Evolutionary conservation across 345 rosid genomes (phyloP).

Genomic region (Eucalyptus cloeziana): DNA sequence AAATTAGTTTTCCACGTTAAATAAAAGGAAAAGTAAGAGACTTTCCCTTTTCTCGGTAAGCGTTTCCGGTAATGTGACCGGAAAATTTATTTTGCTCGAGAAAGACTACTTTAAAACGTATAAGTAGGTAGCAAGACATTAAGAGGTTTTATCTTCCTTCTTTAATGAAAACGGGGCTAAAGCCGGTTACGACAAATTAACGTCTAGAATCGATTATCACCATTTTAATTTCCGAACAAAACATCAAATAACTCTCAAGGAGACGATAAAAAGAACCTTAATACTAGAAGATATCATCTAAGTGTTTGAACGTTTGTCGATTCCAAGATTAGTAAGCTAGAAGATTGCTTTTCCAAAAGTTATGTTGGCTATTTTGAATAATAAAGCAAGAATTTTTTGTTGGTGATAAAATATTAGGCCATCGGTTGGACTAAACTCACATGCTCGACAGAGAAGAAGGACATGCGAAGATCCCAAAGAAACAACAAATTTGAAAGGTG

Average conservation of each 20-base stretch:
- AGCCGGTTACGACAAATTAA: fast-evolving
- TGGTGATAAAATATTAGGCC: too few relatives aligned
- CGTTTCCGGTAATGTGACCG: background rate
- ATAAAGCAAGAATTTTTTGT: too few relatives aligned
- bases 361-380: background rate
- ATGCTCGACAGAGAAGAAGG: too few relatives aligned
- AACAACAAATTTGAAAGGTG: background rate
- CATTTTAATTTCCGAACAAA: background rate
- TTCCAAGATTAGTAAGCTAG: background rate
- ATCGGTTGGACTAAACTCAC: too few relatives aligned
- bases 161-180: background rate
- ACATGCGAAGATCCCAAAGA: too few relatives aligned
- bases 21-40: background rate
- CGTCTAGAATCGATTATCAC: fast-evolving
- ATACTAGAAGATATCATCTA: too few relatives aligned
- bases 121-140: too few relatives aligned
- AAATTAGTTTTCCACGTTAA: background rate
- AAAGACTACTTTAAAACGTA: too few relatives aligned
- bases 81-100: too few relatives aligned
- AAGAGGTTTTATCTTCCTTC: too few relatives aligned
- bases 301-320: background rate
- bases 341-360: background rate
- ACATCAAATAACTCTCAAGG: background rate
- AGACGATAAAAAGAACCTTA: fast-evolving
- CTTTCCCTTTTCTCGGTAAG: background rate